Conservation (phyloP, 441 rosid species). For the Erodium moschatum region DNA sequence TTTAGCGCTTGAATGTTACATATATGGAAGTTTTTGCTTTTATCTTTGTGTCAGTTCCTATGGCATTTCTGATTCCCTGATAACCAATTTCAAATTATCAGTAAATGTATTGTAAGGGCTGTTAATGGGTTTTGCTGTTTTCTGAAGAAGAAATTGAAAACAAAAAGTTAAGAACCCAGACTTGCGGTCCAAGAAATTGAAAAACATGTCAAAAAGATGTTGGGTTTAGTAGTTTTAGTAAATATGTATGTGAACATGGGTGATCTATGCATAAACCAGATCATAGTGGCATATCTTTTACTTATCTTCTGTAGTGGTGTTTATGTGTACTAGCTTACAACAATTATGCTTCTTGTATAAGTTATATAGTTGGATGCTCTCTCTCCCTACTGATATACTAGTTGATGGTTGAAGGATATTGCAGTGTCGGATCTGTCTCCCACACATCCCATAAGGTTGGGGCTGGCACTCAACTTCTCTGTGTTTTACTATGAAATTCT, state of each 20-base stretch:
- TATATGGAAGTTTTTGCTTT: not conserved
- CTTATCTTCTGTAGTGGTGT: not conserved
- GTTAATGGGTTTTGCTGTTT: not conserved
- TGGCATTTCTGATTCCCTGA: not conserved
- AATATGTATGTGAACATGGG: not conserved
- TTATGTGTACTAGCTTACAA: not conserved
- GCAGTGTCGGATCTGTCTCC: slow-evolving; percentile 38
- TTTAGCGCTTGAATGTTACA: not conserved
- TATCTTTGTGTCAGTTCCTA: not conserved
- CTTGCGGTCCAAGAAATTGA: not conserved
- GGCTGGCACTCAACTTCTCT: slow-evolving; percentile 42
- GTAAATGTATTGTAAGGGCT: not conserved
- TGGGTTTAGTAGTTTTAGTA: not conserved
- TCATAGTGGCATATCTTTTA: not conserved
- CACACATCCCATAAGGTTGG: slow-evolving; percentile 42
- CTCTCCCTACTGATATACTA: not conserved
- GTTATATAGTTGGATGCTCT: not conserved
- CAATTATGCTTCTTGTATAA: not conserved
- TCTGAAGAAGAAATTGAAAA: not conserved
- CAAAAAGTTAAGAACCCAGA: not conserved
- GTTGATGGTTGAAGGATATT: slow-evolving; percentile 20
- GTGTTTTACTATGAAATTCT: slow-evolving; percentile 48
- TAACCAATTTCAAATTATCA: not conserved
- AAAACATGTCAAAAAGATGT: not conserved
- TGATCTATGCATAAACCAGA: not conserved